Percentiles rank a stretch among this genome's conserved stretches.
Conservation (phyloP, 441 rosid genomes). For the Capsella rubella region DNA sequence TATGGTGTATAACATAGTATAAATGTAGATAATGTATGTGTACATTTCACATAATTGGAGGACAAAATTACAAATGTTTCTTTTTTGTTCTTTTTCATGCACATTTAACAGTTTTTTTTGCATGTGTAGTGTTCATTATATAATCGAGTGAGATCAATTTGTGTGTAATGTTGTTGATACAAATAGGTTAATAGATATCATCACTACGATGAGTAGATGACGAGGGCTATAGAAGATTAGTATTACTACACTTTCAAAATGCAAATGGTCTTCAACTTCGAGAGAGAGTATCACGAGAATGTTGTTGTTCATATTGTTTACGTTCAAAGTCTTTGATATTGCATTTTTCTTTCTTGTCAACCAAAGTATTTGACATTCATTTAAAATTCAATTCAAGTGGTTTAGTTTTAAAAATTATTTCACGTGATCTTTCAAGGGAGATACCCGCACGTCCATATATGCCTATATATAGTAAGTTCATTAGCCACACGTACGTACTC, state of each 20-base stretch:
- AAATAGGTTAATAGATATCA: neutral
- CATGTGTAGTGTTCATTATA: neutral
- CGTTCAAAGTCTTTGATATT: neutral
- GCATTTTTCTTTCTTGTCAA: neutral
- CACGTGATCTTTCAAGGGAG: conserved; percentile 22
- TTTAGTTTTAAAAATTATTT: conserved; percentile 24
- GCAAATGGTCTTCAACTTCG: conserved; percentile 12
- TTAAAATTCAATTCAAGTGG: conserved; percentile 27
- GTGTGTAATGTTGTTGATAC: neutral
- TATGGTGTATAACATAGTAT: neutral
- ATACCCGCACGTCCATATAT: conserved; percentile 10
- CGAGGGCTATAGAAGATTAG: neutral
- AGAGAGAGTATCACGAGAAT: conserved; percentile 42
- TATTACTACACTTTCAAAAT: conserved; percentile 1
- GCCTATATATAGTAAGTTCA: conserved; percentile 33
- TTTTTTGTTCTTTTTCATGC: neutral
- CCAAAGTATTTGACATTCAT: neutral
- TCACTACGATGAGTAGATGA: conserved; percentile 1
- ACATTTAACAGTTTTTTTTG: no score
- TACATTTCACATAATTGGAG: neutral
- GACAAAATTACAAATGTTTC: neutral
- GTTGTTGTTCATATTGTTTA: conserved; percentile 20
- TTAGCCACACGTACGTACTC: conserved; percentile 35
- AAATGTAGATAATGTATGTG: neutral
- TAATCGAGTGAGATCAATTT: neutral